A percentile compares a stretch with the other conserved stretches of the same genome.
phyloP scores from a whole-genome alignment of 1,284 basidiomycete genomes.

The Cryptococcus wingfieldii region DNA sequence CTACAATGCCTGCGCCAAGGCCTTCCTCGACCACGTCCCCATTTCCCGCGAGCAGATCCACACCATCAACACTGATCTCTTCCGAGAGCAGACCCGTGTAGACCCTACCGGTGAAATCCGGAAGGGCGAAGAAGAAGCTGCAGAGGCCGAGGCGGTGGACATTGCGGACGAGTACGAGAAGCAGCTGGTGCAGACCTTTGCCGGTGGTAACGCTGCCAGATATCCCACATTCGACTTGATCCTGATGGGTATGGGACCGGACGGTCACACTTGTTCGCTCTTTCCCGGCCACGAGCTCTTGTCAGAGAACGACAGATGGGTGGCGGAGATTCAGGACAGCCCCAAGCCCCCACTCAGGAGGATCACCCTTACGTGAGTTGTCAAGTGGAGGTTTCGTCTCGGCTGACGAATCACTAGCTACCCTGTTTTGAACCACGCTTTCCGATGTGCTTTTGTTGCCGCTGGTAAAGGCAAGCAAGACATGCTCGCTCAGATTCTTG shows the following conservation, averaged over 20 bases:
- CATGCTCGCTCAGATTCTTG: slow-evolving; percentile 67
- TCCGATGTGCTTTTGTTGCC: slow-evolving; percentile 80
- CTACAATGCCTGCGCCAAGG: slow-evolving; percentile 69
- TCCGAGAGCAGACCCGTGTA: slow-evolving; percentile 51
- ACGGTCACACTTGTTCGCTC: slow-evolving; percentile 93
- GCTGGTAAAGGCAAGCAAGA: slow-evolving; percentile 80
- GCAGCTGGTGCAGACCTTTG: slow-evolving; percentile 84
- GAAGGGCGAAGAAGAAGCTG: slow-evolving; percentile 30
- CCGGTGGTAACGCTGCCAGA: slow-evolving; percentile 79
- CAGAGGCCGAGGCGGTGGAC: slow-evolving; percentile 66
- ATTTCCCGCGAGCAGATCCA: slow-evolving; percentile 72
- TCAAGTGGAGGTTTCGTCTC: neutral
- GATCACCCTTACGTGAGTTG: slow-evolving; percentile 59
- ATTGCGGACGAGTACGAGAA: slow-evolving; percentile 90
- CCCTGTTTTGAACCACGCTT: slow-evolving; percentile 89
- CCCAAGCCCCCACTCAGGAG: slow-evolving; percentile 90
- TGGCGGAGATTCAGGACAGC: slow-evolving; percentile 85
- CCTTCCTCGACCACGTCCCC: slow-evolving; percentile 79
- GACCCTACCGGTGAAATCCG: slow-evolving; percentile 50
- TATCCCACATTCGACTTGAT: slow-evolving; percentile 95
- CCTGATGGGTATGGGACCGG: slow-evolving; percentile 86
- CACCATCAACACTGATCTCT: slow-evolving; percentile 66
- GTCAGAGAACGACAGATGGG: slow-evolving; percentile 82
- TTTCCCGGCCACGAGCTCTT: slow-evolving; percentile 90
- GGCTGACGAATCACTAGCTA: slow-evolving; percentile 44